Evolutionary conservation across 768 basidiomycete species (phyloP), one percentile per base, ranked within the genome.

Genomic region (Tubosaeta sp.): DNA sequence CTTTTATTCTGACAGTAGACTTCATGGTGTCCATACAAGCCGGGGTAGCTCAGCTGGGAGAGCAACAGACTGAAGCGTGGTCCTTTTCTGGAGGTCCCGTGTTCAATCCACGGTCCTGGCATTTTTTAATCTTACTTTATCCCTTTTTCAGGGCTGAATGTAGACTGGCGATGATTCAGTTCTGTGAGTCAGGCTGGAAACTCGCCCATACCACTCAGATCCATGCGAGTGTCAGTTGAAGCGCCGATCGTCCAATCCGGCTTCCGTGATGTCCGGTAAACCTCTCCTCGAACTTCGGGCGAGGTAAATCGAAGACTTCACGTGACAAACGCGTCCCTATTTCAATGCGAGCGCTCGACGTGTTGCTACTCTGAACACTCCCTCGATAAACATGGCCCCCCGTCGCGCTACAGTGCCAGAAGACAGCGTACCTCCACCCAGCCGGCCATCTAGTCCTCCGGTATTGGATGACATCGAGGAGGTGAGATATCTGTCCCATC

Each of bases 11-110:
- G 42, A 33, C 11, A 2, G 8, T 22, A 9, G 26, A 17, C 3
- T 9, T 3, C 16, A 14, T n/a, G 5, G 25, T 3, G 31, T 22
- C 8, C 7, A 8, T 3, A 3, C 6, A 50, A 48, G 80, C 79
- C 80, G 78, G 76, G 77, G 71, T 83, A 83, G 81, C 81, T 83
- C 81, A 83, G 80, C 75, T 82, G 81, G 81, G 81, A 83, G 81
- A 82, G 81, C 81, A 81, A 78, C 76, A 82, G 81, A 82, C 81
- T 83, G 81, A 83, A 83, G 79, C 19, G 16, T 26, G 19, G 29
- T 31, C 25, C 57, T 49, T 54, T 69, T 77, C 73, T 77, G 70
- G 70, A 79, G 76, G 77, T 79, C 76, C 74, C 72, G 72, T 75
- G 76, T 77, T 79, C 76, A 72, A 78, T 74, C 76, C 77, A 74